Conservation (phyloP, 495 filamentous ascomycete genomes). For the Hapsidospora chrysogenum region DNA sequence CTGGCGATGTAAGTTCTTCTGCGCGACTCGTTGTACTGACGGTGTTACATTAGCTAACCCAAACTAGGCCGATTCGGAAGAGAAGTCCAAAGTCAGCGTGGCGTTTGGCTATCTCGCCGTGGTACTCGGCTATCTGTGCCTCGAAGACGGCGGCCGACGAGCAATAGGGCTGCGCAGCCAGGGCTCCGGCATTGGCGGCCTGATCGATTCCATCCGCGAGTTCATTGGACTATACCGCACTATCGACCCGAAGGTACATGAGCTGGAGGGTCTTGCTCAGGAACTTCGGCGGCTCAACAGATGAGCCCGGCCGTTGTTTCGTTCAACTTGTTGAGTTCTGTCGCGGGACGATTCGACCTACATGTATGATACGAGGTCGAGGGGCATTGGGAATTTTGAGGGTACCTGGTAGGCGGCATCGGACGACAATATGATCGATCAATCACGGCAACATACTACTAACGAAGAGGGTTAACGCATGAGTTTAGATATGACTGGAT, state of each 20-base stretch:
- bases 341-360: no score
- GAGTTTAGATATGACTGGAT: no score
- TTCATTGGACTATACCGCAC: constrained; percentile 65
- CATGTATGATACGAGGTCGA: no score
- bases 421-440: no score
- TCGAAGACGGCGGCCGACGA: constrained; percentile 33
- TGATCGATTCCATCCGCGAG: constrained; percentile 70
- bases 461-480: no score
- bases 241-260: constrained; percentile 15
- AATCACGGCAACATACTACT: no score
- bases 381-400: no score
- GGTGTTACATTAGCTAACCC: background rate
- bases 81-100: constrained; percentile 74
- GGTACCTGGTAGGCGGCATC: no score
- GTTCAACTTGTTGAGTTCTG: no score
- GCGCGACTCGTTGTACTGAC: no score
- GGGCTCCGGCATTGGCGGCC: constrained; percentile 40
- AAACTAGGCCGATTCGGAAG: constrained; percentile 60
- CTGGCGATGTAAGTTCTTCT: constrained; percentile 33
- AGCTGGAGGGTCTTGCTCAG: constrained; percentile 39
- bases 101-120: constrained; percentile 83
- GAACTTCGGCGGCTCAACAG: no score
- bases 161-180: constrained; percentile 29
- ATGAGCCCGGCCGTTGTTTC: no score
- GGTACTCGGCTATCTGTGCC: constrained; percentile 62